Conservation (phyloP, 495 filamentous ascomycete genomes). For the Podospora anserina region DNA sequence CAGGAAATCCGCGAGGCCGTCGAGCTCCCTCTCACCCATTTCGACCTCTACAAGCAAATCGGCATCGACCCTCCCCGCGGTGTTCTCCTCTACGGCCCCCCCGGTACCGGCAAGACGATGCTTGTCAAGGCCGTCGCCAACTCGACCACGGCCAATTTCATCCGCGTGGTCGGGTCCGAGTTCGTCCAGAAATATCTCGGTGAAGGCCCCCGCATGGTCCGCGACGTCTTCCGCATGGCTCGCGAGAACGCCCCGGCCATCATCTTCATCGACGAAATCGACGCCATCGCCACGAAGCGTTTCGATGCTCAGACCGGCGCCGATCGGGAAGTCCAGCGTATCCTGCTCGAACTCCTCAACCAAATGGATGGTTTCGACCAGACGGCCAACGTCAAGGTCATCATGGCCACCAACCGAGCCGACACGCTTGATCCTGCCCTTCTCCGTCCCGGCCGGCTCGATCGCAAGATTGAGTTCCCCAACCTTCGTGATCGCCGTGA, state of each 20-base stretch:
- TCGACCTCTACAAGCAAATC: slow-evolving; percentile 97
- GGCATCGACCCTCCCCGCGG: slow-evolving; percentile 97
- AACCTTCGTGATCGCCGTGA: slow-evolving; percentile 86
- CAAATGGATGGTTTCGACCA: slow-evolving; percentile 99
- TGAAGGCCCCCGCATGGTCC: slow-evolving; percentile 97
- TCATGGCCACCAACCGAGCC: slow-evolving; percentile 98
- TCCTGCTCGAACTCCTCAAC: slow-evolving; percentile 92
- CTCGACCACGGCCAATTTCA: slow-evolving; percentile 96
- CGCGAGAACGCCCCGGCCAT: slow-evolving; percentile 96
- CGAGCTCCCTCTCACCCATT: slow-evolving; percentile 92
- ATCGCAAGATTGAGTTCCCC: slow-evolving; percentile 98
- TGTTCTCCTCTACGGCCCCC: slow-evolving; percentile 92
- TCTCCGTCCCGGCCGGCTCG: slow-evolving; percentile 88
- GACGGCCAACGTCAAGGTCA: slow-evolving; percentile 97
- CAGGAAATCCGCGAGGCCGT: slow-evolving; percentile 98
- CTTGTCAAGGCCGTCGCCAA: slow-evolving; percentile 97
- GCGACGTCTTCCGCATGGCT: slow-evolving; percentile 98
- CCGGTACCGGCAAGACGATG: slow-evolving; percentile 98
- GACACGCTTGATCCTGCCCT: slow-evolving; percentile 95
- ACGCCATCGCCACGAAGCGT: slow-evolving; percentile 97
- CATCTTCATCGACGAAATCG: slow-evolving; percentile 99
- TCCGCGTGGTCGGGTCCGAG: slow-evolving; percentile 95
- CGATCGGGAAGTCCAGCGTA: slow-evolving; percentile 96
- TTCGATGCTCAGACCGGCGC: slow-evolving; percentile 98
- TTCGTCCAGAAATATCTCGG: slow-evolving; percentile 99